These are phyloP conservation scores for Pseudopediastrum boryanum DNA, from an alignment of 139 green algal species.

Conservation along the genomic window DNA sequence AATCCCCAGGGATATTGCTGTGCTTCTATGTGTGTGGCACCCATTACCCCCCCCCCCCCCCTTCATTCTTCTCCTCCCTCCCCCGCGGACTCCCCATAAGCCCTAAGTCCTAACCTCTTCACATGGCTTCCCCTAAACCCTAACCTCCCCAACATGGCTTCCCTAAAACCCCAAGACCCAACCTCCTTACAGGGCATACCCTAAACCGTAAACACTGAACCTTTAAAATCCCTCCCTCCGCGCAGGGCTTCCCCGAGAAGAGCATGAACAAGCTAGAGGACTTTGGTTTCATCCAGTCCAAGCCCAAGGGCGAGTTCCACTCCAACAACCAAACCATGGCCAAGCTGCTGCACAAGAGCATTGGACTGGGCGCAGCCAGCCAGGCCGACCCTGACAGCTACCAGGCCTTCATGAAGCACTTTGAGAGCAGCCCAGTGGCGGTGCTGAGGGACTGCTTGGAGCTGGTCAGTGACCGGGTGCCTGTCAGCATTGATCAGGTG, in stretches of 20 bases:
- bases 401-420: slow-evolving; percentile 90
- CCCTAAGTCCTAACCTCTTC: no score
- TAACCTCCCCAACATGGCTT: no score
- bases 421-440: slow-evolving; percentile 70
- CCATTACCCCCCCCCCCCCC: no score
- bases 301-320: slow-evolving; percentile 94
- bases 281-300: slow-evolving; percentile 95
- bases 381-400: slow-evolving; percentile 67
- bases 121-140: no score
- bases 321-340: slow-evolving; percentile 98
- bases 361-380: slow-evolving; percentile 78
- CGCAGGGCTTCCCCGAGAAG: slow-evolving; percentile 93
- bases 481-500: slow-evolving; percentile 49
- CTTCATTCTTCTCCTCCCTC: no score
- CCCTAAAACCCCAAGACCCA: no score
- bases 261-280: slow-evolving; percentile 95
- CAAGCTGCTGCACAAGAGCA: slow-evolving; percentile 99
- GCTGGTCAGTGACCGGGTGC: slow-evolving; percentile 68
- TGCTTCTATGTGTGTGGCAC: no score
- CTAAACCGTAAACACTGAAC: no score
- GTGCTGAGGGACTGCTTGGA: slow-evolving; percentile 94
- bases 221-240: slow-evolving; percentile 35
- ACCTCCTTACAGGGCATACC: no score
- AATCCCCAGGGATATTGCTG: no score
- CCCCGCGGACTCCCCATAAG: no score